Percentiles rank a stretch among this genome's conserved stretches.
Conservation (phyloP, 176 grass and related monocot species). For the Eleusine coracana region DNA sequence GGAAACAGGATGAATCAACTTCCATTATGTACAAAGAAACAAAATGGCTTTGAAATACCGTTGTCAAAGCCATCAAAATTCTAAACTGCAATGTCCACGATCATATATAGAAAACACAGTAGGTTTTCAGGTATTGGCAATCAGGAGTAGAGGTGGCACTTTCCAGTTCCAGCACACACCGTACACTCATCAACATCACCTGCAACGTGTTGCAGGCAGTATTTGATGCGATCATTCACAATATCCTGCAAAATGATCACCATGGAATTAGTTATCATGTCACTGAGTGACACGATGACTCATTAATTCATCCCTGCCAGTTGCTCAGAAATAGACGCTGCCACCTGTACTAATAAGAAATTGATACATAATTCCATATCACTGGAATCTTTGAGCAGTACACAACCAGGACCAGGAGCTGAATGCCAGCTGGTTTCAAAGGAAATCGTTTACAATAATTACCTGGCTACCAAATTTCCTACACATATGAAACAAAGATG, state of each 20-base stretch:
- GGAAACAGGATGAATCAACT: not conserved
- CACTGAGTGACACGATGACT: not conserved
- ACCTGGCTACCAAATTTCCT: not conserved
- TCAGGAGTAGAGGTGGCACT: slow-evolving; percentile 64
- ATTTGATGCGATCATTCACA: slow-evolving; percentile 89
- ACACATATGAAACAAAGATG: not conserved
- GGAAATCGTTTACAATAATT: not conserved
- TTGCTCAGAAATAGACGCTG: not conserved
- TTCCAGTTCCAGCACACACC: slow-evolving; percentile 79
- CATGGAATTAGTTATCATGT: not conserved
- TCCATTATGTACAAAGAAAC: not conserved
- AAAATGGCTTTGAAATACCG: not conserved
- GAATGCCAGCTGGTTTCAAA: not conserved
- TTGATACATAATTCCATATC: not conserved
- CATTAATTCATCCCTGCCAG: not conserved
- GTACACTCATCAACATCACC: slow-evolving; percentile 72
- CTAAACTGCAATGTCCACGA: not conserved
- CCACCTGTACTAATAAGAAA: not conserved
- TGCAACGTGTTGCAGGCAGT: slow-evolving; percentile 68
- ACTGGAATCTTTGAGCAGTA: not conserved
- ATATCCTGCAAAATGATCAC: slow-evolving; percentile 59
- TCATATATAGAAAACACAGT: not conserved
- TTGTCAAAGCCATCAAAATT: not conserved
- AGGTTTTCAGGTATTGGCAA: not conserved
- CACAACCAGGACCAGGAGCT: not conserved